phyloP scores from a whole-genome alignment of 805 yeast species.

The Candida coquimbonensis region DNA sequence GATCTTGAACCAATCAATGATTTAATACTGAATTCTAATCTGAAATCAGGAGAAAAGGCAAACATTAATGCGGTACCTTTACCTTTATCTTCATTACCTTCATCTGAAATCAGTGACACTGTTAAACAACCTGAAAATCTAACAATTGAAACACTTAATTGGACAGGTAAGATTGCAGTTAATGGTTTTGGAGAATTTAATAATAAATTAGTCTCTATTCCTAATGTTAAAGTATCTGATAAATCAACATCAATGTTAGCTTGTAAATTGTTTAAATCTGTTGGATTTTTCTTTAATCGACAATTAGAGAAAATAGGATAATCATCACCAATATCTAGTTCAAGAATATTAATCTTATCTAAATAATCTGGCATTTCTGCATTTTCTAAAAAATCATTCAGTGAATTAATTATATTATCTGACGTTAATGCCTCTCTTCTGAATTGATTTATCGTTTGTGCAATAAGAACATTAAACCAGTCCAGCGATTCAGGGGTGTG shows the following conservation, averaged over 20 bases:
- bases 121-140: constrained; percentile 87
- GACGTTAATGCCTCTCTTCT: constrained; percentile 83
- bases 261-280: constrained; percentile 47
- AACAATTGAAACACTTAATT: constrained; percentile 78
- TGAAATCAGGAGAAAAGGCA: constrained; percentile 86
- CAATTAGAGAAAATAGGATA: constrained; percentile 95
- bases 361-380: constrained; percentile 73
- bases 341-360: constrained; percentile 72
- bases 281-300: constrained; percentile 57
- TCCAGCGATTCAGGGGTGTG: constrained; percentile 90
- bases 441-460: constrained; percentile 81
- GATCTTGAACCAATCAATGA: constrained; percentile 91
- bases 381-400: constrained; percentile 54
- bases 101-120: constrained; percentile 41
- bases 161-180: constrained; percentile 83
- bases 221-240: constrained; percentile 79
- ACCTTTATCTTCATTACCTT: constrained; percentile 19
- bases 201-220: constrained; percentile 71
- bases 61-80: constrained; percentile 72
- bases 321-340: constrained; percentile 89
- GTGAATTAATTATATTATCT: constrained; percentile 76
- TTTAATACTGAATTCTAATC: constrained; percentile 81
- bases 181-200: constrained; percentile 78
- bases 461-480: constrained; percentile 93
- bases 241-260: constrained; percentile 90